Evolutionary conservation across 345 rosid species (phyloP), one percentile per base, ranked within the genome.

Genomic region (Noccaea caerulescens): DNA sequence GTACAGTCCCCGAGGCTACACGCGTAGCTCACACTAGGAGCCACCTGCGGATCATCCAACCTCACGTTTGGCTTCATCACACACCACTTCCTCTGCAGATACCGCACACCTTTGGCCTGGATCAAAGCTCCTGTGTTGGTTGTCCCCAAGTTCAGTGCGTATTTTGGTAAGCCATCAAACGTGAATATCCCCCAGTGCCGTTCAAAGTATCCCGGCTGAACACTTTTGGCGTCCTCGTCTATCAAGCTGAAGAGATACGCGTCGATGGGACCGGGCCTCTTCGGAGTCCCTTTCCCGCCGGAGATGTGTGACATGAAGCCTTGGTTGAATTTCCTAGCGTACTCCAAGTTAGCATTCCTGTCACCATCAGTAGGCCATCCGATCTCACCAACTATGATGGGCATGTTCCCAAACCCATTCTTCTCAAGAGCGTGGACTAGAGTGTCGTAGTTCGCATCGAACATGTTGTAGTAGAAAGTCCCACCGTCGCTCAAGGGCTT

Each of bases 341-440:
- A 83, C 41, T 74, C 84, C 38, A 74, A n/a, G 60, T 91, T 89
- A 0, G 99, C 99, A 23, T 82, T 87, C 56, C 59, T 76, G 58
- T 94, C 87, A 0, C 97, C 96, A 50, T 94, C 99, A 23, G 97
- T 94, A 10, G 99, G 99, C 98, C 99, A 91, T 12, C 99, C 97
- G 6, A 91, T 76, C 75, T 94, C 99, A 23, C 99, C 99, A 8
- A 91, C 68, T 7, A 94, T 84, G 34, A 94, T 80, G 1, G 93
- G 90, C 88, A 89, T 34, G 79, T 86, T 79, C 12, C 85, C 84
- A 16, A 81, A 91, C 39, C 99, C 98, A 50, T 91, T 89, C 82
- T 84, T 94, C 72, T 88, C 89, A 10, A 94, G 77, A 14, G 99
- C 93, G 67, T 86, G 76, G 2, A 88, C 89, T 4, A 94, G 85